Conservation (phyloP, 2,329 filamentous ascomycete genomes). For the Penicillium freii region DNA sequence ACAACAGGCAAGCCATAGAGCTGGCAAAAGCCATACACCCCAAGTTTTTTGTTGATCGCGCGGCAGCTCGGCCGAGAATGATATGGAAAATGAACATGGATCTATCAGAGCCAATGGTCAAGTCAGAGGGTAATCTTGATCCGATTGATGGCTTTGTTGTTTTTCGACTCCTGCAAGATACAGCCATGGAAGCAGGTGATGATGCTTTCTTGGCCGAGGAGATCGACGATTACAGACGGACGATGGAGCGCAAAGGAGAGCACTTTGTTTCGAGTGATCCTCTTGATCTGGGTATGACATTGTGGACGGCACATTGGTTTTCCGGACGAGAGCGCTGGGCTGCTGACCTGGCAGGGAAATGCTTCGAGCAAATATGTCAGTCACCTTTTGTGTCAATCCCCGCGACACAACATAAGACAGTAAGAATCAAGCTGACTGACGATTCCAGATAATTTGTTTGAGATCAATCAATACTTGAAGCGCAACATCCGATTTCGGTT, state of each 20-base stretch:
- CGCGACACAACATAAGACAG: background rate
- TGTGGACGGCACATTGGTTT: slow-evolving; percentile 58
- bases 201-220: slow-evolving; percentile 46
- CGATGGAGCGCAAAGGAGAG: slow-evolving; percentile 49
- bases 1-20: slow-evolving; percentile 53
- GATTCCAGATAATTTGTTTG: slow-evolving; percentile 36
- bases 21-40: slow-evolving; percentile 55
- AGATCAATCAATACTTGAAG: slow-evolving; percentile 36
- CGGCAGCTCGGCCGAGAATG: slow-evolving; percentile 42
- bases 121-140: slow-evolving; percentile 56
- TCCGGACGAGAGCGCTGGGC: slow-evolving; percentile 51
- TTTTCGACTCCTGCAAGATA: slow-evolving; percentile 50
- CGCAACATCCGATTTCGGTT: slow-evolving; percentile 40
- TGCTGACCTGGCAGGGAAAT: slow-evolving; percentile 35
- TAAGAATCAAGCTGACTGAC: slow-evolving; percentile 2
- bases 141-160: slow-evolving; percentile 56
- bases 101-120: slow-evolving; percentile 48
- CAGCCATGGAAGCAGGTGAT: slow-evolving; percentile 34
- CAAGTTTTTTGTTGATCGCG: slow-evolving; percentile 48
- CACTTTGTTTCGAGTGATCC: slow-evolving; percentile 50
- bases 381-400: background rate
- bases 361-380: slow-evolving; percentile 40
- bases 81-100: slow-evolving; percentile 59
- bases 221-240: slow-evolving; percentile 52
- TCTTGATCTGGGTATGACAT: slow-evolving; percentile 59